These are phyloP conservation scores for Phoma sp. DNA, from an alignment of 2,329 filamentous ascomycete species.

Conservation along the genomic window DNA sequence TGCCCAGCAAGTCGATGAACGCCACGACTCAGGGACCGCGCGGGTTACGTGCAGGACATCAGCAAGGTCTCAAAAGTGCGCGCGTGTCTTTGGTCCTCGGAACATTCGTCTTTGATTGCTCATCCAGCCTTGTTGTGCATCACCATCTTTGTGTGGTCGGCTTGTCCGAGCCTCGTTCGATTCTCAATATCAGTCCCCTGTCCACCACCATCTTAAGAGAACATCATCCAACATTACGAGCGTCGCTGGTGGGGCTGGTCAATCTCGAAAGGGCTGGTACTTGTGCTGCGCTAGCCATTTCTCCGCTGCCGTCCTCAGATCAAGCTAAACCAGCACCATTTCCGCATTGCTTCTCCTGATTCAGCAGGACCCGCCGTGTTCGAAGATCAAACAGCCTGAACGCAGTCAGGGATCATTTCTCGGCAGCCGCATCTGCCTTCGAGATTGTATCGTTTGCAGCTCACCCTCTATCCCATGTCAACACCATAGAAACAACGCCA, in stretches of 20 bases:
- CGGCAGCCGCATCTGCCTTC: conserved; percentile 30
- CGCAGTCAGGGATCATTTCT: conserved; percentile 33
- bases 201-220: conserved; percentile 14
- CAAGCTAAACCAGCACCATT: conserved; percentile 44
- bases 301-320: conserved; percentile 43
- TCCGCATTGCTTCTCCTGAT: conserved; percentile 41
- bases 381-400: conserved; percentile 38
- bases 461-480: conserved; percentile 35
- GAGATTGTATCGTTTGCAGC: conserved; percentile 23
- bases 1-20: conserved; percentile 29
- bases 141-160: conserved; percentile 24
- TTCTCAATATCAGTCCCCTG: conserved; percentile 22
- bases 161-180: conserved; percentile 1
- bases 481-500: conserved; percentile 27
- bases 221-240: conserved; percentile 45
- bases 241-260: conserved; percentile 38
- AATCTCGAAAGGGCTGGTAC: conserved; percentile 36
- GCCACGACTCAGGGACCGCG: conserved; percentile 44
- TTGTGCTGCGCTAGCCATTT: conserved; percentile 35
- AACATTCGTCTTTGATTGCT: conserved; percentile 25
- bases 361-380: conserved; percentile 35
- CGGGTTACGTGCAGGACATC: conserved; percentile 38
- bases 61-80: conserved; percentile 14
- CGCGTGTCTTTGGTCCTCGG: conserved; percentile 28
- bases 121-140: conserved; percentile 14